A percentile compares a stretch with the other conserved stretches of the same genome.
phyloP scores from a whole-genome alignment of 805 yeast genomes.

The Pichia manshurica region DNA sequence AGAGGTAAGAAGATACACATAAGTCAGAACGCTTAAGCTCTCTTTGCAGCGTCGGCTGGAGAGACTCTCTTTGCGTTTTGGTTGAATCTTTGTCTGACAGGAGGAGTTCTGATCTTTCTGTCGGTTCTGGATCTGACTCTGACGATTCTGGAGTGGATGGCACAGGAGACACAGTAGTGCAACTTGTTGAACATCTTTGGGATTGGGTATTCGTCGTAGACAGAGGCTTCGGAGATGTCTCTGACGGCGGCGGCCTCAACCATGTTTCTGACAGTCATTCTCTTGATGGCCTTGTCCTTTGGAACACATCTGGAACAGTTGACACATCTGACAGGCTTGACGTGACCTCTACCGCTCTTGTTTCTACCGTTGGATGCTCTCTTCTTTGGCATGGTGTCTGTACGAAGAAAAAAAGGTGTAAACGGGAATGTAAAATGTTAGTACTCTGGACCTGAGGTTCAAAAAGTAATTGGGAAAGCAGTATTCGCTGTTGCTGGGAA shows the following conservation, averaged over 20 bases:
- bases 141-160: conserved; percentile 99
- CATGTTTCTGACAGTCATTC: conserved; percentile 99
- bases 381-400: conserved; percentile 94
- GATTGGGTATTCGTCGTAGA: conserved; percentile 97
- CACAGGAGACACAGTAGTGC: conserved; percentile 99
- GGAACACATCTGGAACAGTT: conserved; percentile 99
- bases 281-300: conserved; percentile 99
- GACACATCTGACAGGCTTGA: conserved; percentile 98
- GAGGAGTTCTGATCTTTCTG: conserved; percentile 99
- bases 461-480: too few species aligned
- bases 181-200: conserved; percentile 99
- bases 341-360: conserved; percentile 99
- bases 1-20: not conserved
- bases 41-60: conserved; percentile 97
- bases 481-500: too few species aligned
- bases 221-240: conserved; percentile 99
- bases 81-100: conserved; percentile 98
- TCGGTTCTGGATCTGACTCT: conserved; percentile 99
- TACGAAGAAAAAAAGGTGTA: not conserved
- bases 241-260: conserved; percentile 99
- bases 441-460: not conserved
- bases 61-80: conserved; percentile 83
- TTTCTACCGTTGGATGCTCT: conserved; percentile 99
- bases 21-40: conserved; percentile 46
- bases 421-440: not conserved